These are phyloP conservation scores for Tarenaya hassleriana DNA, from an alignment of 345 rosid species.

Conservation along the genomic window DNA sequence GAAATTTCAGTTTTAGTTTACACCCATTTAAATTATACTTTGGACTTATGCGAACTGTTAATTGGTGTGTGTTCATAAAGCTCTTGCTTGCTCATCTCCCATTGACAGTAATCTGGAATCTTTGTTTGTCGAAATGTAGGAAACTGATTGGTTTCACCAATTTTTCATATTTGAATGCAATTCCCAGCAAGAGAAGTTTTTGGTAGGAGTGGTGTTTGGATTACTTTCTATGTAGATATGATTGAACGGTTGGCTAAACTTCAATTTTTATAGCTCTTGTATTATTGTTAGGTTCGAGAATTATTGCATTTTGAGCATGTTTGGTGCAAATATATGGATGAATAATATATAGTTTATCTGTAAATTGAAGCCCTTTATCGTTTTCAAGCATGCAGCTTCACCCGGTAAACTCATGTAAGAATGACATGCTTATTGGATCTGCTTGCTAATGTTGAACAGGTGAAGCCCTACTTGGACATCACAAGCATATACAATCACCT, in stretches of 20 bases:
- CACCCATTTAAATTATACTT: not conserved
- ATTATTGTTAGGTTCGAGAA: not conserved
- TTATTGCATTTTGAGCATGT: constrained; percentile 4
- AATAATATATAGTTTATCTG: not conserved
- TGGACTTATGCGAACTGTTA: not conserved
- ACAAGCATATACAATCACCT: constrained; percentile 41
- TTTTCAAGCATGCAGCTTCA: not conserved
- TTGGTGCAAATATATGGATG: not conserved
- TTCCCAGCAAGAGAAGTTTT: not conserved
- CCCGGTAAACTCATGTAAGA: no score
- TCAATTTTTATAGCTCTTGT: not conserved
- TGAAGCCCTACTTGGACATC: constrained; percentile 85
- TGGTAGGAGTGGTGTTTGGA: not conserved
- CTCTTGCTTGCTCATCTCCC: not conserved
- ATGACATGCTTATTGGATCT: not conserved
- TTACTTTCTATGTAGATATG: constrained; percentile 1
- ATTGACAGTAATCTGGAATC: not conserved
- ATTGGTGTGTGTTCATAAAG: not conserved
- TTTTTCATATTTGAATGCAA: no score
- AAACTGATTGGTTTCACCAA: not conserved
- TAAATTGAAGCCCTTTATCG: not conserved
- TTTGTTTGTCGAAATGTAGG: not conserved
- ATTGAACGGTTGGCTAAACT: not conserved
- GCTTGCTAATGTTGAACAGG: constrained; percentile 37
- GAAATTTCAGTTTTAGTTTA: not conserved